Conservation (phyloP, 1,139 yeast genomes). For the Kodamaea fungicola region DNA sequence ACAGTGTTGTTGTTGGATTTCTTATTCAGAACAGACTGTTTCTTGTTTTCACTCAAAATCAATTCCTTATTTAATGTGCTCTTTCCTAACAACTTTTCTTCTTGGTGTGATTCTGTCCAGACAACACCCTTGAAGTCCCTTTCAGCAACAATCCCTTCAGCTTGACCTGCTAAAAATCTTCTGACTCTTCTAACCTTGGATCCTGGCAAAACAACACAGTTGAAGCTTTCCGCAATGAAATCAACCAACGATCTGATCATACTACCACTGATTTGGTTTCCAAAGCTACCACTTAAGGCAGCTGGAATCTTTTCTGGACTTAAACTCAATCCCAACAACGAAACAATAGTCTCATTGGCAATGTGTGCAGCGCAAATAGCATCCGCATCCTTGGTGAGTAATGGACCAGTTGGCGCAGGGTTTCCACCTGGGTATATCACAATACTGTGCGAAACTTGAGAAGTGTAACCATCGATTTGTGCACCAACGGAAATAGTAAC, state of each 20-base stretch:
- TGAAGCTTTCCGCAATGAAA: conserved; percentile 72
- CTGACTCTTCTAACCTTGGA: conserved; percentile 87
- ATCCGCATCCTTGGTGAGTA: conserved; percentile 83
- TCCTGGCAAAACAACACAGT: conserved; percentile 86
- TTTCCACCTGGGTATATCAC: conserved; percentile 71
- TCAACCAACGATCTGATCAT: conserved; percentile 75
- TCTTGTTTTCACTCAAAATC: conserved; percentile 20
- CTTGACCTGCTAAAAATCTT: conserved; percentile 93
- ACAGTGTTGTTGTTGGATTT: conserved; percentile 42
- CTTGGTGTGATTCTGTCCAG: conserved; percentile 87
- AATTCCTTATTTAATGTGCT: conserved; percentile 38
- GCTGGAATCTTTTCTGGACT: conserved; percentile 71
- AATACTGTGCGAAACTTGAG: conserved; percentile 79
- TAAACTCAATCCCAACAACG: conserved; percentile 69
- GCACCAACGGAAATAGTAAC: conserved; percentile 82
- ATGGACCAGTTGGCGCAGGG: conserved; percentile 63
- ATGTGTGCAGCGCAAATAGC: conserved; percentile 85
- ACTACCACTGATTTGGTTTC: conserved; percentile 54
- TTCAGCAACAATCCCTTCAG: conserved; percentile 87
- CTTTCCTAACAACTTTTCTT: conserved; percentile 51
- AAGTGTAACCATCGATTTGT: conserved; percentile 93
- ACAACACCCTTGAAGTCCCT: conserved; percentile 88
- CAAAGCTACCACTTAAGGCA: conserved; percentile 26
- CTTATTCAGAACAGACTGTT: conserved; percentile 17
- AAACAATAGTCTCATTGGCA: conserved; percentile 79